phyloP scores from a whole-genome alignment of 1,139 yeast genomes.

The Candida neerlandica region DNA sequence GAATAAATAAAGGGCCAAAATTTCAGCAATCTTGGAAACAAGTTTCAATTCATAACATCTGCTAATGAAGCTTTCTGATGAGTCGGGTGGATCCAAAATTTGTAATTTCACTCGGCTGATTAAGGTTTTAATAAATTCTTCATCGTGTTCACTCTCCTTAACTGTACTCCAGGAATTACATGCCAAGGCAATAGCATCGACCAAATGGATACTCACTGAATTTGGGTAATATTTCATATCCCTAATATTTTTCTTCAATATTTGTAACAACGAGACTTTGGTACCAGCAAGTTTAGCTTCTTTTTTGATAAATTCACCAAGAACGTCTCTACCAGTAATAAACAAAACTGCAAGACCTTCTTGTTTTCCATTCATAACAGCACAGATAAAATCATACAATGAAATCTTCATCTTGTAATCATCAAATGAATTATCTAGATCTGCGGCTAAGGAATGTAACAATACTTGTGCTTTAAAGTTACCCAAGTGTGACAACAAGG shows the following conservation, averaged over 20 bases:
- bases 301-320: conserved; percentile 29
- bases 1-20: conserved; percentile 71
- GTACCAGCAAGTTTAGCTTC: not conserved
- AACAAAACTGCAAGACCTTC: conserved; percentile 83
- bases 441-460: conserved; percentile 58
- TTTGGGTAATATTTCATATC: conserved; percentile 58
- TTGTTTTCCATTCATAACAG: conserved; percentile 76
- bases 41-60: conserved; percentile 59
- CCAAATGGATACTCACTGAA: conserved; percentile 56
- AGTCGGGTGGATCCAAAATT: conserved; percentile 22
- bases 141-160: conserved; percentile 51
- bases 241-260: conserved; percentile 60
- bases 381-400: conserved; percentile 72
- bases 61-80: conserved; percentile 34
- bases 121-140: conserved; percentile 53
- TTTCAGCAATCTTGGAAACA: conserved; percentile 70
- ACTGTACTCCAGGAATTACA: conserved; percentile 71
- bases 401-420: conserved; percentile 57
- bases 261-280: conserved; percentile 47
- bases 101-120: conserved; percentile 37
- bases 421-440: conserved; percentile 62
- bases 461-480: conserved; percentile 60
- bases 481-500: conserved; percentile 81
- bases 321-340: conserved; percentile 68
- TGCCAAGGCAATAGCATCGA: conserved; percentile 67